These are phyloP conservation scores for Diaporthe citri DNA, from an alignment of 2,329 filamentous ascomycete genomes.

Conservation along the genomic window DNA sequence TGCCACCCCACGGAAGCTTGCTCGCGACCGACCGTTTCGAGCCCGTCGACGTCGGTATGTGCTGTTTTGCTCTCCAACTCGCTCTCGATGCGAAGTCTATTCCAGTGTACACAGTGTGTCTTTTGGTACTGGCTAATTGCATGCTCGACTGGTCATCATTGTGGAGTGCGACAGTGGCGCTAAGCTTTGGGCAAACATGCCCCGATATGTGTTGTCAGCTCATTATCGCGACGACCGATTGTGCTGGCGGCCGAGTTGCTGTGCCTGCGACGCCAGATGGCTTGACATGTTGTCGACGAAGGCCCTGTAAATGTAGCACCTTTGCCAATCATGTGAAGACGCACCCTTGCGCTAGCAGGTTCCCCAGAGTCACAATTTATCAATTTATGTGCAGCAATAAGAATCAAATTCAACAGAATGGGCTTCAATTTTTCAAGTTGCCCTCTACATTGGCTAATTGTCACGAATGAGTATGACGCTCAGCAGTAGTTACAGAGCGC, in stretches of 20 bases:
- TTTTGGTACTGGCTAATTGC: constrained; percentile 19
- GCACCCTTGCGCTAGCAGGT: background rate
- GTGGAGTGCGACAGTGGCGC: background rate
- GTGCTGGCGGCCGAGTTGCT: background rate
- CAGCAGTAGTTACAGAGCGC: background rate
- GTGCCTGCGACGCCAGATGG: background rate
- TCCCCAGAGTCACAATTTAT: background rate
- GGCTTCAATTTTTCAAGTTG: background rate
- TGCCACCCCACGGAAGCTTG: constrained; percentile 16
- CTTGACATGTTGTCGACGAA: background rate
- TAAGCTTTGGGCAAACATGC: background rate
- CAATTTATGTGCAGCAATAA: background rate
- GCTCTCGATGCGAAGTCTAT: background rate
- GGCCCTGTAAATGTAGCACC: background rate
- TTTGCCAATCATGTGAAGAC: background rate
- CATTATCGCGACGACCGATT: background rate
- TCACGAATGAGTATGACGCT: background rate
- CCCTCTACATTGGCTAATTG: background rate
- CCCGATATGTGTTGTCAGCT: background rate
- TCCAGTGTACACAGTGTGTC: constrained; percentile 16
- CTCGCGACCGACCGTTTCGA: constrained; percentile 1
- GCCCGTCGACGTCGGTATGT: background rate
- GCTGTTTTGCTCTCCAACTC: background rate
- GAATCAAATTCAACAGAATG: background rate
- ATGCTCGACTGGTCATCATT: background rate